These are phyloP conservation scores for Capsicum chinense DNA, from an alignment of 257 asterid genomes.

Conservation along the genomic window DNA sequence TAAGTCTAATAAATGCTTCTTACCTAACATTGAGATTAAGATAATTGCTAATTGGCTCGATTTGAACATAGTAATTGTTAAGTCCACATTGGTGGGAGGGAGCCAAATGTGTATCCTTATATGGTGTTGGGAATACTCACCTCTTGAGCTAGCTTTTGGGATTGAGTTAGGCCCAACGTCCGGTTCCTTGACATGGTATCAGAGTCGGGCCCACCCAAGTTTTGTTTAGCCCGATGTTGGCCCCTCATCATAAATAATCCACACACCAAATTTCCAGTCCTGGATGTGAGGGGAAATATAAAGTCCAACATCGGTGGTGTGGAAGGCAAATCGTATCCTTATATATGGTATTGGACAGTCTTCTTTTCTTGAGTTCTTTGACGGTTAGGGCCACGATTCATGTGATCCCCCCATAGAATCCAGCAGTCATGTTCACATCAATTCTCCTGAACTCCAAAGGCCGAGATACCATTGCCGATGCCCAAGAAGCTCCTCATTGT, in stretches of 20 bases:
- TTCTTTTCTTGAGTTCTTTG: neutral
- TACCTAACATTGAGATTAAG: neutral
- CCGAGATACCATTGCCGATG: conserved; percentile 89
- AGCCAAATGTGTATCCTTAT: neutral
- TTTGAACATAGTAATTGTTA: neutral
- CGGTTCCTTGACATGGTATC: neutral
- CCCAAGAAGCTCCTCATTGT: conserved; percentile 86
- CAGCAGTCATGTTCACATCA: conserved; percentile 90
- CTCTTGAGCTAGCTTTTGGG: neutral
- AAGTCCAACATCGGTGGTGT: neutral
- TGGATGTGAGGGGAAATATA: neutral
- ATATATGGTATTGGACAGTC: neutral
- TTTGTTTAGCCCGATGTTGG: neutral
- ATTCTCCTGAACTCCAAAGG: conserved; percentile 91
- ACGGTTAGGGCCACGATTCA: conserved; percentile 51
- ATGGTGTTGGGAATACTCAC: neutral
- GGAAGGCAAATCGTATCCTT: conserved; percentile 15
- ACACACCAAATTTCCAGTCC: neutral
- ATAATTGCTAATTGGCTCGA: neutral
- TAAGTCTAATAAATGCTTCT: conserved; percentile 10
- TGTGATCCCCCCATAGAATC: conserved; percentile 85
- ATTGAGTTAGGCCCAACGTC: neutral
- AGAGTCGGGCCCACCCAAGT: neutral
- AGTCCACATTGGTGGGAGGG: neutral
- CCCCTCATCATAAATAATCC: neutral